Conservation (phyloP, 1,284 basidiomycete genomes). For the Irpex sp. region DNA sequence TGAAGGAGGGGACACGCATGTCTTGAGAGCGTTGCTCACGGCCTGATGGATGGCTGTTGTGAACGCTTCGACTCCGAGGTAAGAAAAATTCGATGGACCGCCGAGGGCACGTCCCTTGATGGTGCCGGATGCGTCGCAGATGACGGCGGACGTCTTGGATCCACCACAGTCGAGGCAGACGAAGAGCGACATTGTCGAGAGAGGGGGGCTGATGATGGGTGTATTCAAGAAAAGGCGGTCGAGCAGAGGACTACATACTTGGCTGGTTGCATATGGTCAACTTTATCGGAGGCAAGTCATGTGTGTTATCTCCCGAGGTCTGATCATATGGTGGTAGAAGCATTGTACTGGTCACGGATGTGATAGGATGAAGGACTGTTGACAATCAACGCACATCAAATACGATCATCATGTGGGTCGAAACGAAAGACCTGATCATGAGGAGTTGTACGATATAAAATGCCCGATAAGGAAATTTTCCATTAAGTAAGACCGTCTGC, state of each 20-base stretch:
- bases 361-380: background rate
- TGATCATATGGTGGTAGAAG: background rate
- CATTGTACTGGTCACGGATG: background rate
- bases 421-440: background rate
- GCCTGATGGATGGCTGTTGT: conserved; percentile 44
- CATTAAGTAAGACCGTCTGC: too few species aligned
- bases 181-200: conserved; percentile 50
- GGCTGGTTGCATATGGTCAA: background rate
- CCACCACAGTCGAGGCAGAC: conserved; percentile 82
- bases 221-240: background rate
- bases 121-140: conserved; percentile 50
- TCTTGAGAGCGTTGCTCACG: conserved; percentile 50
- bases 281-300: background rate
- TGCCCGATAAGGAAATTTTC: background rate
- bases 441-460: background rate
- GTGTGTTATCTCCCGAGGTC: background rate
- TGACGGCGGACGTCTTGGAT: conserved; percentile 73
- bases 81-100: conserved; percentile 70
- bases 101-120: conserved; percentile 60
- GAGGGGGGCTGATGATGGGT: background rate
- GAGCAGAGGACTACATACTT: background rate
- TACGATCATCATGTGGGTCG: background rate
- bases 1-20: conserved; percentile 32
- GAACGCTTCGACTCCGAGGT: conserved; percentile 50
- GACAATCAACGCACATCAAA: background rate